Base-by-base conservation (phyloP, 345 rosid genomes). In the Ricinus communis region DNA sequence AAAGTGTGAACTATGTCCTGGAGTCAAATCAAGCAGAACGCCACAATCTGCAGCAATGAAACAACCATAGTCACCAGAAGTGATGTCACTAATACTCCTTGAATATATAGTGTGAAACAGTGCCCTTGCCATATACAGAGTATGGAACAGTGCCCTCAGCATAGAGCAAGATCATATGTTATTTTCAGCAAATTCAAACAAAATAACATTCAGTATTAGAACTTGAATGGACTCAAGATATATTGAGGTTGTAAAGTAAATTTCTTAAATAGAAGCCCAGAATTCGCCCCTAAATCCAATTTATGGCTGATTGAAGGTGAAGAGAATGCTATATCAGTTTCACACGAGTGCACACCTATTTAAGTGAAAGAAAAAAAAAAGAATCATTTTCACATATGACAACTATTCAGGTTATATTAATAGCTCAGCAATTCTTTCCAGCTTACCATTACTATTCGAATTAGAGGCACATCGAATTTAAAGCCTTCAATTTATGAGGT, bases 31-130 rank as follows among this genome's bases (percentile, higher is more conserved):
- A 55, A 62, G 52, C 27, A 62, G 61, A 53, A 21, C 53, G 12
- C 65, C 53, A 56, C 74, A 67, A 78, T 81, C 93, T 88, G 87
- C 80, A 72, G 66, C 63, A 66, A 65, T 2, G 43, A 69, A 71
- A 66, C 9, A 18, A 59, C 21, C 52, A 36, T 63, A 66, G 71
- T 61, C 38, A 0, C 38, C 58, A 21, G 28, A 51, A 31, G 1
- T 3, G 11, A 63, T 8, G 22, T 13, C 19, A 25, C n/a, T 31
- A 5, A 33, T 30, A n/a, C 27, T 49, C 6, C 41, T 14, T 40
- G 8, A 38, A 8, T 36, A 36, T 12, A 27, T n/a, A 33, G 24
- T 16, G 22, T 18, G 27, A 5, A 66, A 33, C 5, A 19, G 2
- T 1, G 5, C 18, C 7, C 14, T 30, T 66, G 8, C 9, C 15